These are phyloP conservation scores for Takashimella tepidaria DNA, from an alignment of 1,284 basidiomycete species.

Conservation along the genomic window DNA sequence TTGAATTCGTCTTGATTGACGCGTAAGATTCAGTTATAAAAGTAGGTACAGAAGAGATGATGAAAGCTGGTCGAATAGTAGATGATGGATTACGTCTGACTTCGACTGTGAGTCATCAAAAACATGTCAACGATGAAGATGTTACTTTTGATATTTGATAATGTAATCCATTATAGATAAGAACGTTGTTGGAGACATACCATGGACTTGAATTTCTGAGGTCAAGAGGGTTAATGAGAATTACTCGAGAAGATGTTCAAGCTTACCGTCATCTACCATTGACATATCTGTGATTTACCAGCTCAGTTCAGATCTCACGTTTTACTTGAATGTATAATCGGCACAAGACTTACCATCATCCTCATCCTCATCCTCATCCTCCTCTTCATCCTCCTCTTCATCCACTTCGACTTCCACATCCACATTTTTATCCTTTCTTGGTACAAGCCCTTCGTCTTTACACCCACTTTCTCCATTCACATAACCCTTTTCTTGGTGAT, in stretches of 20 bases:
- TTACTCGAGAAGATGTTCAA: no score
- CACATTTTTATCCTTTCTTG: not conserved
- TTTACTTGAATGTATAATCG: not conserved
- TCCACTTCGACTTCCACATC: slow-evolving; percentile 4
- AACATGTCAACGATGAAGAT: no score
- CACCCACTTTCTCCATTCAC: not conserved
- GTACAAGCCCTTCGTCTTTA: not conserved
- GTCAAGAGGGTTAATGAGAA: no score
- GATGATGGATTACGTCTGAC: not conserved
- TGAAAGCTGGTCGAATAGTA: not conserved
- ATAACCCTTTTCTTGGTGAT: not conserved
- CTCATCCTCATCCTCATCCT: slow-evolving; percentile 9
- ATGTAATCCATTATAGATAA: no score
- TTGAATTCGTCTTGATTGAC: not conserved
- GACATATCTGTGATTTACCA: not conserved
- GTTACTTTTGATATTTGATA: no score
- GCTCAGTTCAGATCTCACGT: no score
- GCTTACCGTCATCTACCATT: not conserved
- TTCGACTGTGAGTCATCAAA: no score
- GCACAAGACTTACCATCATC: slow-evolving; percentile 1
- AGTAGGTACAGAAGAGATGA: slow-evolving; percentile 1
- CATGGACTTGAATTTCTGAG: no score
- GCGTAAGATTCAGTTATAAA: slow-evolving; percentile 4
- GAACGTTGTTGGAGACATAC: no score
- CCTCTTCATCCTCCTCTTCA: slow-evolving; percentile 5